Evolutionary conservation across 805 yeast species (phyloP).

Genomic region (Yamadazyma kitorensis): DNA sequence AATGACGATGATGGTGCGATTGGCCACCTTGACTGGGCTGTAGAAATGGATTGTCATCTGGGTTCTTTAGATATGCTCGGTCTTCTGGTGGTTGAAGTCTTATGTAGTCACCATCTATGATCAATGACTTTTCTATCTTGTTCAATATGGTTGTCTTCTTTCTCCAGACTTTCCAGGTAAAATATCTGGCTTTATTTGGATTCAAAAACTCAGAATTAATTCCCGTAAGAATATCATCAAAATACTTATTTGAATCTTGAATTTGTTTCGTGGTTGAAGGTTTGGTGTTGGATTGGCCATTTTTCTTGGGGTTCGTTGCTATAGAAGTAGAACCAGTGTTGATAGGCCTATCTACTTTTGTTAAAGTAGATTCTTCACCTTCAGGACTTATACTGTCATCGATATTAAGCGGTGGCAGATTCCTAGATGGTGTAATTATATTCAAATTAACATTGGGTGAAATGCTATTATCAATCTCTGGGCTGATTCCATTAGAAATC

Average conservation of each 20-base stretch:
- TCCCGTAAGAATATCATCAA: constrained; percentile 29
- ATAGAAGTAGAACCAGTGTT: too few relatives aligned
- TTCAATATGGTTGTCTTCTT: constrained; percentile 80
- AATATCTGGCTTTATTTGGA: constrained; percentile 56
- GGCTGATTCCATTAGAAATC: constrained; percentile 2
- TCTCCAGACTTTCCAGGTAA: constrained; percentile 85
- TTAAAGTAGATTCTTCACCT: too few relatives aligned
- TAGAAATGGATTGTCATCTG: constrained; percentile 30
- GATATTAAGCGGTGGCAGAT: too few relatives aligned
- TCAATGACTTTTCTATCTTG: constrained; percentile 77
- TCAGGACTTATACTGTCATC: too few relatives aligned
- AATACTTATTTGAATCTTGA: constrained; percentile 20
- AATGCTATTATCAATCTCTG: constrained; percentile 9
- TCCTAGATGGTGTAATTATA: constrained; percentile 10
- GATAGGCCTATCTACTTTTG: too few relatives aligned
- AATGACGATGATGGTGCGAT: constrained; percentile 32
- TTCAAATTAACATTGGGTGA: constrained; percentile 8
- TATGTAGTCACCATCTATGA: constrained; percentile 92
- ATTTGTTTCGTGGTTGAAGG: constrained; percentile 2
- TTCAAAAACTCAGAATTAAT: constrained; percentile 29
- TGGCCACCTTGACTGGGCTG: constrained; percentile 15
- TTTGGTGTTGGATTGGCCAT: neutral
- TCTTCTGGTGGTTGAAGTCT: constrained; percentile 87
- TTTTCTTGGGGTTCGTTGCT: neutral
- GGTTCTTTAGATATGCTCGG: constrained; percentile 39